Base-by-base conservation (phyloP, 2,329 filamentous ascomycete species). In the Daldinia sp. region DNA sequence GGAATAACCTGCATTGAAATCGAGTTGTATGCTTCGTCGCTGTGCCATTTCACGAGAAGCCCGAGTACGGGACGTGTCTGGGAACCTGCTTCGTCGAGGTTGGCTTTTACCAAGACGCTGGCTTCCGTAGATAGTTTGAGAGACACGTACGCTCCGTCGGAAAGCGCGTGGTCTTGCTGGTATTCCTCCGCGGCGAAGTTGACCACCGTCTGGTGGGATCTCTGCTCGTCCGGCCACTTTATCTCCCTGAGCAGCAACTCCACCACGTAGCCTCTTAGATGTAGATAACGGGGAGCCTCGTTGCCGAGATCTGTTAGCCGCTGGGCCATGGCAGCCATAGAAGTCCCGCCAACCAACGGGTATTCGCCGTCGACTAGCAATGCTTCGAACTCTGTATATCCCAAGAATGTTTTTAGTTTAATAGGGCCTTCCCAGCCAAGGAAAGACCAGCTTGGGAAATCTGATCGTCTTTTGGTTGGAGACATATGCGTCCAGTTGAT, bases 361-460 rank as follows among this genome's bases (percentile, higher is more conserved):
- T 10, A 29, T 47, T 23, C 11, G 3, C 19, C 2, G n/a, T 43
- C 37, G 13, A 17, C 37, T 43, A 43, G n/a, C 19, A 21, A 23
- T 25, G 8, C 5, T 19, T 41, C 10, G 17, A 19, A 19, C 10
- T 17, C n/a, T 2, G 15, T 17, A 17, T 35, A 35, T 4, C 34
- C 34, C 15, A 35, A 15, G n/a, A 35, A 35, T 2, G 3, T 17
- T 1, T 35, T 6, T 1, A 43, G 1, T n/a, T n/a, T n/a, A 8
- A 47, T 47, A 10, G 43, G 30, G 10, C 25, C 45, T 4, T 39
- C 34, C 54, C 54, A 57, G 43, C 54, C 54, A 4, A 57, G 30
- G 11, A 19, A 49, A 2, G 54, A 50, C 45, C 54, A 57, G 25
- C 54, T 57, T 1, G 54, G 54, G 29, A 57, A 57, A 17, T 21